Conservation (phyloP, 208 protist genomes). For the Wallacemonas sp. region DNA sequence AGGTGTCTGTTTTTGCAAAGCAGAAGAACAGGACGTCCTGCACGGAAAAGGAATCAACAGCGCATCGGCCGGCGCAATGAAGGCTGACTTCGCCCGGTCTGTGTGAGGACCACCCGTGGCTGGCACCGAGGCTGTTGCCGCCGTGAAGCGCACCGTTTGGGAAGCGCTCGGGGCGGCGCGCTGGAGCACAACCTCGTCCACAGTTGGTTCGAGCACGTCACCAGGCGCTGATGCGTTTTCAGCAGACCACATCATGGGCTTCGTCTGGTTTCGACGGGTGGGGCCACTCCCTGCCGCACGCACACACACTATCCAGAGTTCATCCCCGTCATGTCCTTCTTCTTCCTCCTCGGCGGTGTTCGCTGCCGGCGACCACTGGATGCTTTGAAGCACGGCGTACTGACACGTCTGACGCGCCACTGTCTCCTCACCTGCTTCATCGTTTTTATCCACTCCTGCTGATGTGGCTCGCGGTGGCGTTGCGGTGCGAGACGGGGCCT, state of each 20-base stretch:
- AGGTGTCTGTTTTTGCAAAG: not conserved
- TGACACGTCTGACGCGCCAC: not conserved
- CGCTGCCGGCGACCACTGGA: not conserved
- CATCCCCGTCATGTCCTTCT: not conserved
- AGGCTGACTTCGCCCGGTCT: too few species aligned
- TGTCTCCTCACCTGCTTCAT: too few species aligned
- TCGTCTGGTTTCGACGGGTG: too few species aligned
- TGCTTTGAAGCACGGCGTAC: not conserved
- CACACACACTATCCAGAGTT: not conserved
- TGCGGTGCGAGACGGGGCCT: too few species aligned
- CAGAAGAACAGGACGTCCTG: not conserved
- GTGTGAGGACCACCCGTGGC: too few species aligned
- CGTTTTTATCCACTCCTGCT: too few species aligned
- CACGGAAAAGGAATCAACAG: not conserved
- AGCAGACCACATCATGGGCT: too few species aligned
- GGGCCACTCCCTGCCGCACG: not conserved
- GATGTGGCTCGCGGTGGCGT: too few species aligned
- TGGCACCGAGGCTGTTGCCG: too few species aligned
- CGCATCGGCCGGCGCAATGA: not conserved
- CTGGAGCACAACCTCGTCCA: not conserved
- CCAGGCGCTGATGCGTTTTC: not conserved
- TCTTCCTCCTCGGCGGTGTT: not conserved
- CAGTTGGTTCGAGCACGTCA: not conserved
- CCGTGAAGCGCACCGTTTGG: not conserved
- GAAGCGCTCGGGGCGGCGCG: not conserved